Conservation (phyloP, 164 flowering plant species). For the Kalanchoe fedtschenkoi region DNA sequence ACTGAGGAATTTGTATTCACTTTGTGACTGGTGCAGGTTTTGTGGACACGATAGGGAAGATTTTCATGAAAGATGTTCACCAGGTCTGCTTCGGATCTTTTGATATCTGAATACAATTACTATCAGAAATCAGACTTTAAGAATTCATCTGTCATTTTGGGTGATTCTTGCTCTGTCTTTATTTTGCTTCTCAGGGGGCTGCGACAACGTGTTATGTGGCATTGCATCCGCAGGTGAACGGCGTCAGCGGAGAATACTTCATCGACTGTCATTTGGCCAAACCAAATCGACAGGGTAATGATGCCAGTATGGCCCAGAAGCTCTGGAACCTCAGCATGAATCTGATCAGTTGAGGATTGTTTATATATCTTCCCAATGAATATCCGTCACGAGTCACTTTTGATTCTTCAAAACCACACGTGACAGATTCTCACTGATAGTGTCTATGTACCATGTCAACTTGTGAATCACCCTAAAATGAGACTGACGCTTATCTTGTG, state of each 20-base stretch:
- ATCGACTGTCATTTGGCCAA: constrained; percentile 21
- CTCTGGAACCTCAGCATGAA: constrained; percentile 34
- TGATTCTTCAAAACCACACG: no score
- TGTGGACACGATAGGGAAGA: neutral
- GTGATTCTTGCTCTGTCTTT: neutral
- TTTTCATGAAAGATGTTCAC: constrained; percentile 4
- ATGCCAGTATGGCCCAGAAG: constrained; percentile 21
- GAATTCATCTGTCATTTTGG: neutral
- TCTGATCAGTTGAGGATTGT: constrained; percentile 12
- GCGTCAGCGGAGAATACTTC: constrained; percentile 27
- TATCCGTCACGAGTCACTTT: no score
- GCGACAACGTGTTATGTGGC: constrained; percentile 38
- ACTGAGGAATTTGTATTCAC: no score
- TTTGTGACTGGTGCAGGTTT: neutral
- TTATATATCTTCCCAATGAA: neutral
- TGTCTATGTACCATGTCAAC: no score
- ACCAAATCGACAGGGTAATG: constrained; percentile 10
- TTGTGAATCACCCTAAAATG: no score
- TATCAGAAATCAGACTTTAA: neutral
- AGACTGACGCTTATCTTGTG: no score
- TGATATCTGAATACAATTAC: no score
- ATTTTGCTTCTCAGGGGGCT: constrained; percentile 22
- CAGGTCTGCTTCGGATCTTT: neutral
- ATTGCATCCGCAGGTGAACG: constrained; percentile 27
- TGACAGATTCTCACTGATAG: no score